Percentiles rank a stretch among this genome's conserved stretches.
These are phyloP conservation scores for Candida sp. DNA, from an alignment of 1,139 yeast genomes.

Conservation along the genomic window DNA sequence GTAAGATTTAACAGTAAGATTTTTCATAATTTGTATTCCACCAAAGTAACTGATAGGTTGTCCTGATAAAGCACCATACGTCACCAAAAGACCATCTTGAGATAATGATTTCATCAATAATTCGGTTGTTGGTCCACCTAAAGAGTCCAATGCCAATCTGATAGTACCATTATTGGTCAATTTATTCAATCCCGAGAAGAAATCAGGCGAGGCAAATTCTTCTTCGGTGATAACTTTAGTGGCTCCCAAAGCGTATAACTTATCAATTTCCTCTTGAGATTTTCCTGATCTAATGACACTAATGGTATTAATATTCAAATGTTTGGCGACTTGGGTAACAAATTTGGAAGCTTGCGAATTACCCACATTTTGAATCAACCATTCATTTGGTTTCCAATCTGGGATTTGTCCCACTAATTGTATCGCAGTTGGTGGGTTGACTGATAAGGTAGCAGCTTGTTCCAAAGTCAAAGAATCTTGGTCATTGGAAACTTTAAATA, in stretches of 20 bases:
- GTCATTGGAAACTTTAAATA: constrained; percentile 14
- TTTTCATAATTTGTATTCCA: constrained; percentile 54
- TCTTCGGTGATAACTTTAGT: constrained; percentile 28
- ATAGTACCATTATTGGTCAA: constrained; percentile 37
- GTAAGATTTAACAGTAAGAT: constrained; percentile 74
- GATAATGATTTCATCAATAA: constrained; percentile 22
- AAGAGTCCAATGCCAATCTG: constrained; percentile 29
- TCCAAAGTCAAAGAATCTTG: constrained; percentile 14
- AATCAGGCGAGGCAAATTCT: constrained; percentile 61
- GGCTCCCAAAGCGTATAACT: constrained; percentile 27
- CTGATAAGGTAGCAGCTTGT: constrained; percentile 30
- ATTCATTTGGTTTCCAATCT: constrained; percentile 27
- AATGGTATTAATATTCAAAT: constrained; percentile 21
- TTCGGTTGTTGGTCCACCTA: constrained; percentile 26
- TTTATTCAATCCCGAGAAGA: constrained; percentile 35
- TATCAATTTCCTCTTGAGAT: constrained; percentile 18
- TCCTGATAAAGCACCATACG: constrained; percentile 25
- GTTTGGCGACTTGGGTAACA: constrained; percentile 26
- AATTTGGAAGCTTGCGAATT: constrained; percentile 30
- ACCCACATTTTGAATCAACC: constrained; percentile 35
- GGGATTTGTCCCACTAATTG: constrained; percentile 23
- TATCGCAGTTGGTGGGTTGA: constrained; percentile 33
- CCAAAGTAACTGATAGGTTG: constrained; percentile 46
- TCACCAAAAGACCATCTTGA: constrained; percentile 22
- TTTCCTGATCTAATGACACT: constrained; percentile 33